Evolutionary conservation across 225 moss, liverwort and hornwort species (phyloP), one percentile per base, ranked within the genome.

Genomic region (Pleurozium schreberi): DNA sequence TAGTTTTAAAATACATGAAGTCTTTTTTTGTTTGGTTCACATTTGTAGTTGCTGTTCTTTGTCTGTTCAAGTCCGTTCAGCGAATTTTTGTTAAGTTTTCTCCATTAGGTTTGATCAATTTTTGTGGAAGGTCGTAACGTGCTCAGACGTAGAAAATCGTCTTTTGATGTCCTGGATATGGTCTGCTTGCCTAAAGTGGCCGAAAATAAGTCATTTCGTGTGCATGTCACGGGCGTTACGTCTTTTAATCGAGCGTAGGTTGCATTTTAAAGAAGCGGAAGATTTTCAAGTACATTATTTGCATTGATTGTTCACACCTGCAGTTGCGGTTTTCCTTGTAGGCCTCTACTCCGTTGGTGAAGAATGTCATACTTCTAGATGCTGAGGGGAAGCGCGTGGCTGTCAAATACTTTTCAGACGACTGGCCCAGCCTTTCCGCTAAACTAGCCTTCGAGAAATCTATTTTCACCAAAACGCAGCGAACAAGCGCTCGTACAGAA

Each of bases 361-460:
- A 97, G 91, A 98, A 96, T 87, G 95, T 98, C 87, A 50, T 98
- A 87, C 94, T 98, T 70, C 91, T 98, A 49, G 97, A 98, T 92
- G 84, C 95, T 28, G 97, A 98, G 83, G 98, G 97, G 71, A 98
- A 98, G 93, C 96, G 97, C 63, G 97, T 98, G 89, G 98, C 96
- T 76, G 93, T 98, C 71, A 98, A 97, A 90, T 98, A 98, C 85
- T 97, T 90, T 89, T 93, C 96, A 63, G 98, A 97, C 74, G 97
- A 97, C 90, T 98, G 98, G 98, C 82, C 95, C 49, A 96, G 86
- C 88, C 91, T 96, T 85, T 95, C 93, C 62, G 90, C 97, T 59
- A 98, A 98, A 92, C 67, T 96, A 88, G 93, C 95, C 12, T 98
- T 98, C 78, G 98, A 98, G 93, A 97, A 97, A 86, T 98, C 98